Evolutionary conservation across 352 stramenopile species (phyloP), one percentile per base, ranked within the genome.

Genomic region (Globisporangium solare): DNA sequence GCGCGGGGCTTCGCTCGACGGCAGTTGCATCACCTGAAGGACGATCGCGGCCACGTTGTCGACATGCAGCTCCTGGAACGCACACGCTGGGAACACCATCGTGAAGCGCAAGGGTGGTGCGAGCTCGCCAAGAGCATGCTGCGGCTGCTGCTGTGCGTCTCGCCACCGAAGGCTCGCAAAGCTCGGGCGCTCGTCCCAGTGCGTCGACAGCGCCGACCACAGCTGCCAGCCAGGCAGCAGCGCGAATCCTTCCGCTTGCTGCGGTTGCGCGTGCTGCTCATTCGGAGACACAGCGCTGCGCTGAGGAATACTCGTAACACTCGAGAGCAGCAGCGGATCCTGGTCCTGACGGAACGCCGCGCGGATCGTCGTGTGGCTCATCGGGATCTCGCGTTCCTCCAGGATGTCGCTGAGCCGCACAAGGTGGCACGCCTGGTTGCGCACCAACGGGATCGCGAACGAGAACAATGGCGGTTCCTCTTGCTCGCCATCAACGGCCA

Each of bases 271-370:
- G 2, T 27, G 24, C 5, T 27, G 2, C 24, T 27, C 24, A 27
- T 27, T 5, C 24, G 5, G 5, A 27, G 24, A 27, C 2, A 5
- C 24, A 13, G 7, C 31, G 37, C 6, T 14, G n/a, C 15, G 17
- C 35, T 31, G 18, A 18, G 39, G 12, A 43, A 43, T 21, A n/a
- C n/a, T n/a, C n/a, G n/a, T n/a, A 15, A 8, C 31, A 18, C 5
- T 7, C 21, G 14, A 21, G 37, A n/a, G 47, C 55, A n/a, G 47
- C 55, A 80, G 61, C 5, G 58, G 49, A 3, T 68, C 66, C 20
- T 80, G 68, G 7, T 64, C 63, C 64, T 80, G 71, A 24, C 69
- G 69, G 27, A 80, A 80, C 17, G 55, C 61, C 43, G 68, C 53
- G 39, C 67, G 59, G 27, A 80, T 64, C 3, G 61, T 64, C 67